These are phyloP conservation scores for Pseudogymnoascus sp. DNA, from an alignment of 2,329 filamentous ascomycete genomes.

Conservation along the genomic window DNA sequence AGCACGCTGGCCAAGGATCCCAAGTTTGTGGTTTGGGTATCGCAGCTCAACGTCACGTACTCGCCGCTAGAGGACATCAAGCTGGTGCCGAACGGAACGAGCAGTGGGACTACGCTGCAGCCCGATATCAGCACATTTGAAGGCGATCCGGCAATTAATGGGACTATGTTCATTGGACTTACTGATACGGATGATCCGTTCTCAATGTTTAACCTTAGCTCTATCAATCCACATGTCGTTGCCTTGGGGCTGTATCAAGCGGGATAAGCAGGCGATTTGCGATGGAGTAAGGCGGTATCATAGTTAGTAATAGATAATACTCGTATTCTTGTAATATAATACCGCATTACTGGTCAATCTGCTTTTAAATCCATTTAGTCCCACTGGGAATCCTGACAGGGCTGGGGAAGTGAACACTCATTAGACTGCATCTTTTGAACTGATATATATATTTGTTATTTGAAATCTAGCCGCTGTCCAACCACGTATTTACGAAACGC, in stretches of 20 bases:
- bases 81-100: slow-evolving; percentile 25
- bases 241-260: slow-evolving; percentile 70
- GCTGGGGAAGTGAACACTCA: not conserved
- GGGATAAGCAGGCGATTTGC: slow-evolving; percentile 45
- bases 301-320: slow-evolving; percentile 4
- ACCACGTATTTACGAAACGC: not conserved
- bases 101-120: slow-evolving; percentile 54
- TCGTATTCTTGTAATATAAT: not conserved
- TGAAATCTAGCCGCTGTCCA: not conserved
- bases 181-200: slow-evolving; percentile 63
- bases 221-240: slow-evolving; percentile 70
- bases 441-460: not conserved
- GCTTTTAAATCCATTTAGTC: not conserved
- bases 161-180: slow-evolving; percentile 72
- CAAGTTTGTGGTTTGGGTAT: slow-evolving; percentile 67
- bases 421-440: not conserved
- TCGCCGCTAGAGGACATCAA: slow-evolving; percentile 51
- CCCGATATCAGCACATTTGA: slow-evolving; percentile 62
- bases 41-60: slow-evolving; percentile 71
- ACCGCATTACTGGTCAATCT: not conserved
- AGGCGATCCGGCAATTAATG: slow-evolving; percentile 61
- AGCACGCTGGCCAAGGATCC: slow-evolving; percentile 52
- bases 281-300: not conserved
- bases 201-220: slow-evolving; percentile 69
- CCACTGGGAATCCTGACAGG: not conserved